These are phyloP conservation scores for Moesziomyces parantarcticus DNA, from an alignment of 1,284 basidiomycete genomes.

Conservation along the genomic window DNA sequence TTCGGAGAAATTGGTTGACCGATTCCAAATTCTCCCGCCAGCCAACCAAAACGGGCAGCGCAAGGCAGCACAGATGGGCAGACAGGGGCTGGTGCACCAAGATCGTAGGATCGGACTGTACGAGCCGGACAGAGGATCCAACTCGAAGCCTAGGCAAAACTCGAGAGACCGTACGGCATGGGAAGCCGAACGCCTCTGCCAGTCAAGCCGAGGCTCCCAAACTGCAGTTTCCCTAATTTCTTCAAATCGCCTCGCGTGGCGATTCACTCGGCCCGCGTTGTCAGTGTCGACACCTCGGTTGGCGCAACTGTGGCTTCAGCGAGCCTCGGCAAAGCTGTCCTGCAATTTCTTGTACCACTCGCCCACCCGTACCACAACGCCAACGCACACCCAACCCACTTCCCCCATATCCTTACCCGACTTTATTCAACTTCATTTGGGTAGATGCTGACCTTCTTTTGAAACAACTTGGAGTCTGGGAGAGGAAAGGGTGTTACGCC, in stretches of 20 bases:
- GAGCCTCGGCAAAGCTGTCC: neutral
- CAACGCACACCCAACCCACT: neutral
- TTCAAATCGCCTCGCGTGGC: neutral
- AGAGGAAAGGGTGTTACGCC: no score
- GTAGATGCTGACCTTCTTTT: neutral
- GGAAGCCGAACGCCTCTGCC: no score
- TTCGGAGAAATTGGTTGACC: constrained; percentile 1
- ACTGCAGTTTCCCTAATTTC: neutral
- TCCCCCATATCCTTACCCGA: neutral
- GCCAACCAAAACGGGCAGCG: neutral
- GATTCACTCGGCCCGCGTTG: neutral
- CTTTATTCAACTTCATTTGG: neutral
- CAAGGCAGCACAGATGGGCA: no score
- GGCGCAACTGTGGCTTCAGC: neutral
- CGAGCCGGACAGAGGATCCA: neutral
- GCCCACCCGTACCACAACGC: neutral
- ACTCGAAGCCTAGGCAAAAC: neutral
- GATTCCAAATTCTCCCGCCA: neutral
- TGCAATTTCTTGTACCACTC: neutral
- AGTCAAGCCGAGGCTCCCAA: neutral
- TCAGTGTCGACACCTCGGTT: neutral
- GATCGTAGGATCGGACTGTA: no score
- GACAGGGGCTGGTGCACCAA: no score
- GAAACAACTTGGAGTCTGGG: no score
- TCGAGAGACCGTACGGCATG: neutral